These are phyloP conservation scores for Yarrowia deformans DNA, from an alignment of 805 yeast species.

Conservation along the genomic window DNA sequence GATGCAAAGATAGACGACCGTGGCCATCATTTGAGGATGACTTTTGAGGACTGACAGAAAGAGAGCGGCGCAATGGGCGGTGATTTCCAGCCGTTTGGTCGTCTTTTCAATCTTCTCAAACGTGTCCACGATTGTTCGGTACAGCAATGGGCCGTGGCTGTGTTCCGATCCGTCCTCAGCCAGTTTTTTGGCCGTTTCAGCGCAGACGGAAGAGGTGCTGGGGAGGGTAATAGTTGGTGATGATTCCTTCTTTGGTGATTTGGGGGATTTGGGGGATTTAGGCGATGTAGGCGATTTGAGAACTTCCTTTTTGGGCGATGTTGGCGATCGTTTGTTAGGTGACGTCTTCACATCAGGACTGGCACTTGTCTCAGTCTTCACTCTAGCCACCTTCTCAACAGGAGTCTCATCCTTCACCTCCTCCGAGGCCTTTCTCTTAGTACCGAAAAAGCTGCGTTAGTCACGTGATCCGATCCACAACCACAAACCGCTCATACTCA, in stretches of 20 bases:
- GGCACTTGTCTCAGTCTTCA: background rate
- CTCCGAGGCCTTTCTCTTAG: slow-evolving; percentile 32
- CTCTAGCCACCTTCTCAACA: background rate
- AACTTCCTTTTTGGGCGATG: too few species aligned
- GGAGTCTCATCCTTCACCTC: slow-evolving; percentile 15
- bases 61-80: slow-evolving; percentile 75
- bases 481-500: slow-evolving; percentile 3
- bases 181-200: slow-evolving; percentile 8
- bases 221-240: background rate
- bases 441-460: slow-evolving; percentile 33
- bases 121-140: slow-evolving; percentile 61
- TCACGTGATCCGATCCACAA: background rate
- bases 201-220: background rate
- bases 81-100: slow-evolving; percentile 82
- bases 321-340: too few species aligned
- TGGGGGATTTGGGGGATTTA: background rate
- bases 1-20: slow-evolving; percentile 82
- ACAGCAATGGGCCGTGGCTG: slow-evolving; percentile 47
- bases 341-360: too few species aligned
- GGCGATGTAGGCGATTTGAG: background rate
- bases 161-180: background rate
- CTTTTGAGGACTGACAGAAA: slow-evolving; percentile 67
- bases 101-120: slow-evolving; percentile 83
- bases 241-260: background rate
- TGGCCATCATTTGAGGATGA: slow-evolving; percentile 63